A percentile compares a stretch with the other conserved stretches of the same genome.
phyloP scores from a whole-genome alignment of 345 rosid species.

The Gossypium rotundifolium region DNA sequence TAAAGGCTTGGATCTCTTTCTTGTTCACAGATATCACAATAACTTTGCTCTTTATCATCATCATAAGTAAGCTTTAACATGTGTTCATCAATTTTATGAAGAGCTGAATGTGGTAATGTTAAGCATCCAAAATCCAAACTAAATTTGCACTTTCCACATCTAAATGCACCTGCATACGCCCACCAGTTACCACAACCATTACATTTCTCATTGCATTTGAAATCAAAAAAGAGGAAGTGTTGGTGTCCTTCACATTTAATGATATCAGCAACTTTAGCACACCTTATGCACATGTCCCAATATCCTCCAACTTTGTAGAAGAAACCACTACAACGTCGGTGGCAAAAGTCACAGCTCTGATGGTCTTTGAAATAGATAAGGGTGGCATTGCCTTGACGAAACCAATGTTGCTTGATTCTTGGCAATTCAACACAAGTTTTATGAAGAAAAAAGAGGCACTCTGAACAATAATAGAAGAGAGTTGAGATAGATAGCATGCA shows the following conservation, averaged over 20 bases:
- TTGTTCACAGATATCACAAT: background rate
- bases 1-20: too few species aligned
- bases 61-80: background rate
- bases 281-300: background rate
- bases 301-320: background rate
- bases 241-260: background rate
- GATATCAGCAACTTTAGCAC: background rate
- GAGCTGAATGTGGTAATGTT: background rate
- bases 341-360: background rate
- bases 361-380: rapidly evolving
- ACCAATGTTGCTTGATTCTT: background rate
- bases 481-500: background rate
- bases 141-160: background rate
- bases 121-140: background rate
- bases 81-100: background rate
- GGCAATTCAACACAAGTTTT: background rate
- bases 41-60: background rate
- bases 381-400: background rate
- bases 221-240: background rate
- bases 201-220: background rate
- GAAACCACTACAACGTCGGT: background rate
- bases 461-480: too few species aligned
- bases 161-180: background rate
- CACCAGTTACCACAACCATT: background rate
- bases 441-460: too few species aligned